A percentile compares a stretch with the other conserved stretches of the same genome.
phyloP scores from a whole-genome alignment of 768 basidiomycete genomes.

The Pholiota microspora region DNA sequence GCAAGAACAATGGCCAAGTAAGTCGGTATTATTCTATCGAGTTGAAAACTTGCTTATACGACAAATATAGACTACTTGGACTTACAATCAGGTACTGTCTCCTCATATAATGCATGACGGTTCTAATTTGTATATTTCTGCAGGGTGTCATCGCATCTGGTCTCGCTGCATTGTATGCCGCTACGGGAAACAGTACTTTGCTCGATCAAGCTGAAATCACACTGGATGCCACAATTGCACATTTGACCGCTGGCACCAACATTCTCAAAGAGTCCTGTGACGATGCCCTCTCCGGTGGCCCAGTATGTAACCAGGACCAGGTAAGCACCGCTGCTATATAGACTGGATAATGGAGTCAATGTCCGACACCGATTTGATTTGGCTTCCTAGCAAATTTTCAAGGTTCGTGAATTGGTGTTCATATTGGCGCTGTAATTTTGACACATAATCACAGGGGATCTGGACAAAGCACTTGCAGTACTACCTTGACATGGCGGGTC shows the following conservation, averaged over 20 bases:
- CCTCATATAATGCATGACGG: neutral
- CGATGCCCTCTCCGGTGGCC: slow-evolving; percentile 33
- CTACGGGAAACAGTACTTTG: slow-evolving; percentile 35
- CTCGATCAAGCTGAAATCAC: slow-evolving; percentile 51
- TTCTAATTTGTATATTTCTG: neutral
- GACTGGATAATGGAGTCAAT: neutral
- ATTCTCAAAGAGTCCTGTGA: slow-evolving; percentile 56
- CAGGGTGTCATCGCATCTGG: slow-evolving; percentile 58
- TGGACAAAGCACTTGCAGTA: slow-evolving; percentile 53
- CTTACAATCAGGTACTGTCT: slow-evolving; percentile 50
- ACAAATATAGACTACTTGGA: slow-evolving; percentile 57
- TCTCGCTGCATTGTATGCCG: slow-evolving; percentile 42
- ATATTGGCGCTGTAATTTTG: neutral
- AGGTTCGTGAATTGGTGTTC: slow-evolving; percentile 23
- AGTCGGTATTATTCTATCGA: slow-evolving; percentile 3
- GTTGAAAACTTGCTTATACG: too few species aligned
- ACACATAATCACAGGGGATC: slow-evolving; percentile 32
- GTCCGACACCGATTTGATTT: neutral
- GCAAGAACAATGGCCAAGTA: slow-evolving; percentile 42
- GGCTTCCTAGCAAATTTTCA: slow-evolving; percentile 40
- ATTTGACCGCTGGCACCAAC: slow-evolving; percentile 32
- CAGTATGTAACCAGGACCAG: slow-evolving; percentile 47
- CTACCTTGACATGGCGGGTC: slow-evolving; percentile 45
- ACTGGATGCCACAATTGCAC: slow-evolving; percentile 45
- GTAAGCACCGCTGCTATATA: slow-evolving; percentile 16